Conservation (phyloP, 139 green algal genomes). For the Chlamydomonas sp. region DNA sequence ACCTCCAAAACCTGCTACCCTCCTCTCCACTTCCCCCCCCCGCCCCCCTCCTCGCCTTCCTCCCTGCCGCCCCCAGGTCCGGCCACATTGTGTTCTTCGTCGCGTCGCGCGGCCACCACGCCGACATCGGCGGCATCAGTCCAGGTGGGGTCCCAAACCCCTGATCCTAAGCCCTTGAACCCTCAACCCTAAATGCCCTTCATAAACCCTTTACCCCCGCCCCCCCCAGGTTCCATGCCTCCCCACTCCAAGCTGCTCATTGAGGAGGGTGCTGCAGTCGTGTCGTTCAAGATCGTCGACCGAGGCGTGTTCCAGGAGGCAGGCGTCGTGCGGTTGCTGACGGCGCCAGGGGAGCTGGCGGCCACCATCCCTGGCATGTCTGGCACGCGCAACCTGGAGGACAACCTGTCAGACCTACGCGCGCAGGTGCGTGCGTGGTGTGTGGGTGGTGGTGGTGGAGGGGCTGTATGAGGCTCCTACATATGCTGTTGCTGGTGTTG, state of each 20-base stretch:
- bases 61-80: too few relatives aligned
- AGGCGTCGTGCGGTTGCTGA: conserved; percentile 79
- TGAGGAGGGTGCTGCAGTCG: conserved; percentile 90
- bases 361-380: conserved; percentile 43
- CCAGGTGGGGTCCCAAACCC: not conserved
- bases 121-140: conserved; percentile 80
- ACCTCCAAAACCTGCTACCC: too few relatives aligned
- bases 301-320: conserved; percentile 68
- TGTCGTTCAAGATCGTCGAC: conserved; percentile 88
- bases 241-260: conserved; percentile 68
- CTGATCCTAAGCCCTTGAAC: too few relatives aligned
- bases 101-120: conserved; percentile 65
- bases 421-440: conserved; percentile 81
- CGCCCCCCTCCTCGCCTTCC: too few relatives aligned
- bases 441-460: too few relatives aligned
- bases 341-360: conserved; percentile 48
- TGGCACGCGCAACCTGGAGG: conserved; percentile 75
- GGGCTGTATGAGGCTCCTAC: too few relatives aligned
- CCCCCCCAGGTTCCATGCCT: conserved; percentile 84
- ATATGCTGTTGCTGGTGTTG: too few relatives aligned
- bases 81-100: conserved; percentile 90
- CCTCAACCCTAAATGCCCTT: not conserved
- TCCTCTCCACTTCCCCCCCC: too few relatives aligned
- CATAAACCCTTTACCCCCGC: too few relatives aligned
- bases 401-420: conserved; percentile 91